Evolutionary conservation across 2,329 filamentous ascomycete genomes (phyloP).

Genomic region (Pseudocercospora macadamiae): DNA sequence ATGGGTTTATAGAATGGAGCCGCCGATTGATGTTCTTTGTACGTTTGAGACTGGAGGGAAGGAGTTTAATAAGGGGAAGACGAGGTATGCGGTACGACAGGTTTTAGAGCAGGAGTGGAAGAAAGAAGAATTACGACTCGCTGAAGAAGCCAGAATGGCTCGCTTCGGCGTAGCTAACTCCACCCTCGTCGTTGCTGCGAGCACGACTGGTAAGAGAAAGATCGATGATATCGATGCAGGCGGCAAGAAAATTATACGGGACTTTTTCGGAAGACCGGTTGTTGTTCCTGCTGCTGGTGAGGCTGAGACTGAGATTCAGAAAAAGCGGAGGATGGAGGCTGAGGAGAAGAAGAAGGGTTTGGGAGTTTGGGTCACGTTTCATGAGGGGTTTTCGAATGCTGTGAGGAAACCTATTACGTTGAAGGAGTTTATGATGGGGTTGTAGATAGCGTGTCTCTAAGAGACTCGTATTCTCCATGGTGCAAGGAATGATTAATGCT

Average conservation of each 20-base stretch:
- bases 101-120: constrained; percentile 89
- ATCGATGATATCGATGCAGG: constrained; percentile 35
- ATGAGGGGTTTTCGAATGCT: constrained; percentile 90
- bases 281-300: constrained; percentile 48
- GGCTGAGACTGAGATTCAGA: constrained; percentile 40
- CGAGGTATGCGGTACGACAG: constrained; percentile 89
- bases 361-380: constrained; percentile 90
- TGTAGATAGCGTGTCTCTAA: constrained; percentile 39
- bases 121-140: constrained; percentile 69
- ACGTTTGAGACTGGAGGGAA: constrained; percentile 71
- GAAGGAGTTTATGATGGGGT: constrained; percentile 71
- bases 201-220: constrained; percentile 14
- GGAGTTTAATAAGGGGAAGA: constrained; percentile 62
- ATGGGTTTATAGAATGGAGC: constrained; percentile 94
- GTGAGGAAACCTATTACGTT: constrained; percentile 85
- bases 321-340: constrained; percentile 42
- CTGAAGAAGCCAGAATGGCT: constrained; percentile 67
- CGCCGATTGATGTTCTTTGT: constrained; percentile 78
- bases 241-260: constrained; percentile 60
- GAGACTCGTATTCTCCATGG: neutral
- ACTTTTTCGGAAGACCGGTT: constrained; percentile 83
- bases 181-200: constrained; percentile 21
- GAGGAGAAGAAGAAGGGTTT: constrained; percentile 62
- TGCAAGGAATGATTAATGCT: neutral
- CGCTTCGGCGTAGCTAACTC: constrained; percentile 59